phyloP scores from a whole-genome alignment of 169 alveolate species.

The Babesia microti region DNA sequence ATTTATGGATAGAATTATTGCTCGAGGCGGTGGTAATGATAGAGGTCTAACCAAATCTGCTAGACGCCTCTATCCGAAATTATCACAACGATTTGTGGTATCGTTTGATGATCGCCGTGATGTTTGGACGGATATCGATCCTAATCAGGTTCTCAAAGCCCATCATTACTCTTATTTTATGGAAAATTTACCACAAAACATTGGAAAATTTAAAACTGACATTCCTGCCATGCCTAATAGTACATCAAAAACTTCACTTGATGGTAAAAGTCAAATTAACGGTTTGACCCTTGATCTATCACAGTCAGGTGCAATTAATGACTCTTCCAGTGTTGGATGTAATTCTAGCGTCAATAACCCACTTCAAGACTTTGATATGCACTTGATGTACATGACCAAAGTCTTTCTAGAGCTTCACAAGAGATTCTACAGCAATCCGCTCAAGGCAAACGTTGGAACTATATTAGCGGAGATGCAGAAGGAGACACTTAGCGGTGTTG shows the following conservation, averaged over 20 bases:
- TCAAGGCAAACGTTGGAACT: constrained; percentile 69
- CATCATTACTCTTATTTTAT: constrained; percentile 80
- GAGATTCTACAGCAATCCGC: constrained; percentile 69
- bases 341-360: constrained; percentile 34
- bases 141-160: constrained; percentile 77
- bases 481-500: constrained; percentile 60
- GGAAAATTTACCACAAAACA: constrained; percentile 45
- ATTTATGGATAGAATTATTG: constrained; percentile 77
- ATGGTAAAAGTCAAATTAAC: no score
- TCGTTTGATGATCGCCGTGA: constrained; percentile 81
- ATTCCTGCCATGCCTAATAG: no score
- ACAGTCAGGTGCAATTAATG: no score
- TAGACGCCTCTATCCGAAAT: constrained; percentile 62
- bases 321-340: constrained; percentile 23
- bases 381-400: constrained; percentile 69
- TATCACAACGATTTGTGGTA: constrained; percentile 70
- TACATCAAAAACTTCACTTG: no score
- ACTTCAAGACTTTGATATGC: constrained; percentile 72
- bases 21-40: constrained; percentile 70
- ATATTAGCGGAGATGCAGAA: constrained; percentile 62
- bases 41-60: constrained; percentile 66
- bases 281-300: no score
- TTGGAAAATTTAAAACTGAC: constrained; percentile 41
- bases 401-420: constrained; percentile 71
- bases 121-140: constrained; percentile 78